Conservation (phyloP, 495 filamentous ascomycete genomes). For the Tuber magnatum region DNA sequence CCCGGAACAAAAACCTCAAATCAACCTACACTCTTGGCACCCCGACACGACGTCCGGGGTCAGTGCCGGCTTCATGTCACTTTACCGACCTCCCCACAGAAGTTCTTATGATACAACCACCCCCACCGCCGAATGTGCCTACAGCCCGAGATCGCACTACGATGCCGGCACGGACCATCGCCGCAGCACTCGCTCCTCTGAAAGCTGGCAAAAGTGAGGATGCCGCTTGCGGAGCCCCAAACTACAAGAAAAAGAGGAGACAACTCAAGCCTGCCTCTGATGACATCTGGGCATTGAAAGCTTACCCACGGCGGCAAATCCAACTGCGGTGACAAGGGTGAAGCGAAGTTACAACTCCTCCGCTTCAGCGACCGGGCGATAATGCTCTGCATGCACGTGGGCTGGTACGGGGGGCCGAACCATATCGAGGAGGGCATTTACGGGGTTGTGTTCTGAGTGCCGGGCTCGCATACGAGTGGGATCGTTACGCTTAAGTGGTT, state of each 20-base stretch:
- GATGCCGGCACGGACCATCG: constrained; percentile 66
- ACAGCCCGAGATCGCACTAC: constrained; percentile 73
- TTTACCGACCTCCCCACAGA: constrained; percentile 10
- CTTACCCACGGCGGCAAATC: constrained; percentile 39
- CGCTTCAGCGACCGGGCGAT: constrained; percentile 66
- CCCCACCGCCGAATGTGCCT: constrained; percentile 51
- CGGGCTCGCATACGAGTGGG: constrained; percentile 68
- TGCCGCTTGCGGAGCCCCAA: constrained; percentile 79
- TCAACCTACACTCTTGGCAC: background rate
- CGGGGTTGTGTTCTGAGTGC: constrained; percentile 83
- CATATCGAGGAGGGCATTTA: constrained; percentile 97
- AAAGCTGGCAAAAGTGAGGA: constrained; percentile 84
- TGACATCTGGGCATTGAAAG: constrained; percentile 40
- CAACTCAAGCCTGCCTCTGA: constrained; percentile 47
- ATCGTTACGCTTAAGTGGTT: constrained; percentile 90
- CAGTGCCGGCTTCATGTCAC: constrained; percentile 5
- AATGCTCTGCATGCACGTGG: constrained; percentile 69
- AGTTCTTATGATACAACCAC: constrained; percentile 12
- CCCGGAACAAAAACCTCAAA: too few species aligned
- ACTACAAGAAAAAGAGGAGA: constrained; percentile 72
- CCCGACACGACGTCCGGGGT: background rate
- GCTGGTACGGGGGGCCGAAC: constrained; percentile 77
- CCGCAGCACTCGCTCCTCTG: constrained; percentile 62
- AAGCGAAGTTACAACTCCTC: too few species aligned
- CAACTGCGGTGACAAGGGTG: constrained; percentile 36